phyloP scores from a whole-genome alignment of 345 rosid genomes.

The Citrus sp. region DNA sequence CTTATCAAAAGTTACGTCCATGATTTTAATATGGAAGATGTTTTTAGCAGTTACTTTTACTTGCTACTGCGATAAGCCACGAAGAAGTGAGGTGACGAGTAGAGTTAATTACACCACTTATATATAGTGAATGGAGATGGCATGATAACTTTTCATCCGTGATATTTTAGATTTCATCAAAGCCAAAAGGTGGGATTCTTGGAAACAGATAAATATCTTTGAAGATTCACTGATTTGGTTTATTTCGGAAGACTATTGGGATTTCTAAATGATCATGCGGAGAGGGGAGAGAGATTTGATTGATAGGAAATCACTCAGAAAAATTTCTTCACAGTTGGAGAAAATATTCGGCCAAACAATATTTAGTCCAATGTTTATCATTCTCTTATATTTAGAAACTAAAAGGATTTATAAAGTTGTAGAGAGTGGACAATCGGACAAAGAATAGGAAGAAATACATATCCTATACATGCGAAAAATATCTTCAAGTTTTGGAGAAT shows the following conservation, averaged over 20 bases:
- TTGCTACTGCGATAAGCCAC: not conserved
- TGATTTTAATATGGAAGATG: not conserved
- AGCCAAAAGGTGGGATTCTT: not conserved
- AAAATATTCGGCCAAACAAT: too few species aligned
- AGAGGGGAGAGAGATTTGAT: too few species aligned
- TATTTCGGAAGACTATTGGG: too few species aligned
- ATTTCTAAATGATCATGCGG: too few species aligned
- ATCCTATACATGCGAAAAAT: too few species aligned
- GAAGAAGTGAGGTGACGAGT: not conserved
- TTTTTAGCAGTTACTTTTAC: not conserved
- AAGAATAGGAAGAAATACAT: not conserved
- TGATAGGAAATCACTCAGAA: too few species aligned
- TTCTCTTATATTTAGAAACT: not conserved
- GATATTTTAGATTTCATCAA: not conserved
- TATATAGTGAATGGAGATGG: not conserved
- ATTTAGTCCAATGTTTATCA: too few species aligned
- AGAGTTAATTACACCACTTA: too few species aligned
- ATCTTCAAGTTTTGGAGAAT: too few species aligned
- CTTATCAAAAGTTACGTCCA: not conserved
- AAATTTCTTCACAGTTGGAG: too few species aligned
- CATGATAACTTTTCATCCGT: not conserved
- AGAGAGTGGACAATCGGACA: not conserved
- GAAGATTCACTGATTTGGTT: too few species aligned
- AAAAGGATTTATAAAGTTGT: not conserved
- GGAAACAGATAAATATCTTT: too few species aligned